Base-by-base conservation (phyloP, 306 rosid genomes). In the Malus fusca region DNA sequence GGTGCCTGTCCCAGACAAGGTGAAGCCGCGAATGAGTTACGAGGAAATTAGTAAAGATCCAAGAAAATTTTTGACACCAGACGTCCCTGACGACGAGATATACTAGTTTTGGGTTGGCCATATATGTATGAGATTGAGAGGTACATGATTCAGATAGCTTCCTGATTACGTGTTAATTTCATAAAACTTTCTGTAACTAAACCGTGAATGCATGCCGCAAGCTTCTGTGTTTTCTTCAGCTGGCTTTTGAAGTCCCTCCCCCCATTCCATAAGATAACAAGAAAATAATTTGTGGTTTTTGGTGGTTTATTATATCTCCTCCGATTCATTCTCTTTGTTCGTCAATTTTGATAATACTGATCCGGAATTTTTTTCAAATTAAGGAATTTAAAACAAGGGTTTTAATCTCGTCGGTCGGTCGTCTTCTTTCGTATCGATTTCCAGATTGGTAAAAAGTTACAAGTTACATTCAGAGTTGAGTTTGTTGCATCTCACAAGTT, bases 21-120 rank as follows among this genome's bases (percentile, higher is more conserved):
- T 90, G 78, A 87, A 87, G 73, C 33, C 85, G 11, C 78, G 87
- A 26, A 68, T 87, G 26, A 84, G 78, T 80, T 87, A 74, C 18
- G 80, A 76, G 76, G 96, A 90, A 65, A 84, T 88, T 17, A 85
- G 84, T 58, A 89, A 87, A 77, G 91, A 93, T 74, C 91, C 92
- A 13, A 81, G 13, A 79, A 85, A 88, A 63, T 88, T 89, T 85
- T 87, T 92, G 77, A 89, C 69, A 22, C 97, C 97, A 9, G 89
- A 89, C 3, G 84, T 95, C 77, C 96, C 98, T 8, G 96, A 95
- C 35, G 96, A 95, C 48, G 97, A 92, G 87, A 92, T 91, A 77
- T 95, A 80, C 79, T 92, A 88, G 89, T 61, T 74, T 69, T 77
- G 62, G 65, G 40, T 69, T 77, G 62, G 65, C 44, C 31, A 52